phyloP scores from a whole-genome alignment of 306 rosid species.

The Quercus dentata region DNA sequence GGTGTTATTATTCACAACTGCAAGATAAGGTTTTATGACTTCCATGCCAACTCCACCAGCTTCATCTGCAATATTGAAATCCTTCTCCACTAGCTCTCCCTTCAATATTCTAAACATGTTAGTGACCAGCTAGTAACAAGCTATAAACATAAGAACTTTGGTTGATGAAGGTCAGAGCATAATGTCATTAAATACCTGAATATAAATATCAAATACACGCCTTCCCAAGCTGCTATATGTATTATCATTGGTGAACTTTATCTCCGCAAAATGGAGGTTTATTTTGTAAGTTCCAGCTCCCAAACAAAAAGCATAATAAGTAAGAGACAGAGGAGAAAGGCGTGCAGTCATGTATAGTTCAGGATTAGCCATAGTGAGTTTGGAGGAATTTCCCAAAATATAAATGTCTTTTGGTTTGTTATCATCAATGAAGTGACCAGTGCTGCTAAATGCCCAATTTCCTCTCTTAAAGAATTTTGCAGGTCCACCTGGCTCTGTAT shows the following conservation, averaged over 20 bases:
- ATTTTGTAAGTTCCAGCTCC: constrained; percentile 37
- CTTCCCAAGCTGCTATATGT: constrained; percentile 45
- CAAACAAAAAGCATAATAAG: constrained; percentile 41
- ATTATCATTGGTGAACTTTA: constrained; percentile 11
- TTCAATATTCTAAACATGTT: constrained; percentile 3
- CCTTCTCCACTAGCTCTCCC: constrained; percentile 30
- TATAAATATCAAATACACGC: constrained; percentile 42
- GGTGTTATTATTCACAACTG: constrained; percentile 1
- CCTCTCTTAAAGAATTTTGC: constrained; percentile 1
- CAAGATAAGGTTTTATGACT: constrained; percentile 2
- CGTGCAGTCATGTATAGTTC: constrained; percentile 43
- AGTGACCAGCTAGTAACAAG: too few species aligned
- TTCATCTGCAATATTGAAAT: constrained; percentile 32
- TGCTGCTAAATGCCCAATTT: constrained; percentile 39
- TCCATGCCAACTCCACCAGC: constrained; percentile 34
- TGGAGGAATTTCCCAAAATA: constrained; percentile 4
- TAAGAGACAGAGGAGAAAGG: constrained; percentile 45
- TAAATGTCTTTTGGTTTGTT: neutral
- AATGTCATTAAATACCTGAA: constrained; percentile 30
- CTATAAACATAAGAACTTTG: neutral
- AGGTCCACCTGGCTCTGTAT: constrained; percentile 8
- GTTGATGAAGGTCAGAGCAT: neutral
- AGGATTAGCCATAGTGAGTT: constrained; percentile 21
- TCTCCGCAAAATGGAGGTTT: constrained; percentile 45
- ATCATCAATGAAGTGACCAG: constrained; percentile 31